Evolutionary conservation across 1,139 yeast species (phyloP), one percentile per base, ranked within the genome.

Genomic region (Pichia inconspicua): DNA sequence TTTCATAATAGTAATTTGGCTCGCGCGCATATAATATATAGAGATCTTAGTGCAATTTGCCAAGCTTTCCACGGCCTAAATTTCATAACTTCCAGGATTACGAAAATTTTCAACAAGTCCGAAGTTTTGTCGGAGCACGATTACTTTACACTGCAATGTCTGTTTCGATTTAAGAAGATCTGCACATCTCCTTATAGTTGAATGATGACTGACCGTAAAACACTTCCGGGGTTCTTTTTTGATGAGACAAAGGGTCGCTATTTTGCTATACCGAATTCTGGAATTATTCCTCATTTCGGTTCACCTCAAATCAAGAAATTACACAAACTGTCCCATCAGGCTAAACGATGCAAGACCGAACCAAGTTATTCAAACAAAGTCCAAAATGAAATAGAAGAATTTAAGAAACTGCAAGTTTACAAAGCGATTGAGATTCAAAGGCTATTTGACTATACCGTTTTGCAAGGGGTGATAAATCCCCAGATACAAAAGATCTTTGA

Each of bases 171-270:
- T 17, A 17, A 17, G 19, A 17, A 22, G 22, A 22, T 5, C 22
- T 22, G 22, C 22, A 4, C 4, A 4, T 22, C 22, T 22, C 22
- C 5, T 4, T 22, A 22, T 4, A 22, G 22, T 22, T 22, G 5
- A 22, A 30, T 8, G 30, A 48, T 48, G 51, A 22, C 47, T 19
- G n/a, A 17, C 5, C 15, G n/a, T 7, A 42, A 35, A 25, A 44
- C 42, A n/a, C 40, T 52, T 9, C 50, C 53, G 0, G 55, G 55
- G 3, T 45, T 48, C 10, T 47, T 41, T 32, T 52, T 25, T 34
- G 52, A 52, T 36, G 48, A 48, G 25, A 42, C 38, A 14, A 48
- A 17, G 15, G 31, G 41, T 12, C 41, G 48, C 9, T 52, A 52
- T 42, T 52, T 42, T 48, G 50, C 52, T 2, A 40, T 48, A 10